Evolutionary conservation across 1,284 basidiomycete species (phyloP).

Genomic region (Ceratobasidium sp.): DNA sequence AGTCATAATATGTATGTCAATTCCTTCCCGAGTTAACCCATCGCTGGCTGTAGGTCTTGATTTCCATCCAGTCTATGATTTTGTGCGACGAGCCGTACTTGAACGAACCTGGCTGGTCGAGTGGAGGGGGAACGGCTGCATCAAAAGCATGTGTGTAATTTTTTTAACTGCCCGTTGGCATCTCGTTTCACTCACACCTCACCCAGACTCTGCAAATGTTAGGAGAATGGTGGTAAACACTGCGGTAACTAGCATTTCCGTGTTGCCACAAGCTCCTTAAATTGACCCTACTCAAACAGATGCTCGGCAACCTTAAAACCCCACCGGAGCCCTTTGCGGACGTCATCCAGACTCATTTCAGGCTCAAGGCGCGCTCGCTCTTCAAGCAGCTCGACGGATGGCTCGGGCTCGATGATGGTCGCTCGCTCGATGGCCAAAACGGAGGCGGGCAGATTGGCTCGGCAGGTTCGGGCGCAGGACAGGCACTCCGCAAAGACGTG

Average conservation of each 20-base stretch:
- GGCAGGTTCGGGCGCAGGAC: constrained; percentile 63
- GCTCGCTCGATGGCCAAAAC: constrained; percentile 62
- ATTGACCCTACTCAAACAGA: constrained; percentile 59
- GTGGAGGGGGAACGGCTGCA: constrained; percentile 71
- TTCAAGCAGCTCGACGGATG: constrained; percentile 80
- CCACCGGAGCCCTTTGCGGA: constrained; percentile 85
- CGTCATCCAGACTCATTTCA: constrained; percentile 88
- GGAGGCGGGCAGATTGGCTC: constrained; percentile 54
- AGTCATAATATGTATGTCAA: constrained; percentile 45
- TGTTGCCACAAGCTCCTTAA: constrained; percentile 18
- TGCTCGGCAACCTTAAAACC: constrained; percentile 83
- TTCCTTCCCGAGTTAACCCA: not conserved
- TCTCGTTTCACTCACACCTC: not conserved
- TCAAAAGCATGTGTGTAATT: constrained; percentile 73
- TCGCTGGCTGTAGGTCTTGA: constrained; percentile 68
- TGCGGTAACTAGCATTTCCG: constrained; percentile 65
- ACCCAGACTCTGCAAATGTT: constrained; percentile 84
- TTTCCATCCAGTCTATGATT: constrained; percentile 96
- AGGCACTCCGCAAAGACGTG: constrained; percentile 70
- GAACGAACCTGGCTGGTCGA: constrained; percentile 90
- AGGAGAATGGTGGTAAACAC: constrained; percentile 88
- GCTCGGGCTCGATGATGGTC: constrained; percentile 77
- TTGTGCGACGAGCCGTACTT: constrained; percentile 88
- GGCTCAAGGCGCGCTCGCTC: constrained; percentile 80
- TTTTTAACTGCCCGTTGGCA: not conserved